Evolutionary conservation across 768 basidiomycete species (phyloP).

Genomic region (Leccinum longicurvipes): DNA sequence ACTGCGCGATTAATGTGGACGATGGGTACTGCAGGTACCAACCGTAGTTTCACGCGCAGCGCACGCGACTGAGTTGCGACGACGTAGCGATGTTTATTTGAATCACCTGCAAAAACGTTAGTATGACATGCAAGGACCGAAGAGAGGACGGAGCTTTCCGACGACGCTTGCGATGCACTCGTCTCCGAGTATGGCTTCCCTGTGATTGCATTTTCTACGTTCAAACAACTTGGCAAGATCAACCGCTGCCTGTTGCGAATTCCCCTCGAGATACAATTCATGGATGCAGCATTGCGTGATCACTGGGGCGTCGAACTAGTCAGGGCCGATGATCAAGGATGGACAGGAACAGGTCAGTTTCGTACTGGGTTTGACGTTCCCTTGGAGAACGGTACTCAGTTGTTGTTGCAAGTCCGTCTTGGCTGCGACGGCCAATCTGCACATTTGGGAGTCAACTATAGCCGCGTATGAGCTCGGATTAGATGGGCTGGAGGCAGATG

Average conservation of each 20-base stretch:
- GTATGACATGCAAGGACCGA: neutral
- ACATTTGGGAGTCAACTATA: constrained; percentile 83
- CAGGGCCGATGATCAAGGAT: constrained; percentile 17
- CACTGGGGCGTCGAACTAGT: constrained; percentile 66
- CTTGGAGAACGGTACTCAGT: constrained; percentile 75
- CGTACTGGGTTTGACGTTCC: constrained; percentile 89
- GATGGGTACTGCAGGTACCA: constrained; percentile 81
- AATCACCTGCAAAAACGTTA: constrained; percentile 47
- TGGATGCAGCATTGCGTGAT: constrained; percentile 98
- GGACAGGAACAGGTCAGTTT: constrained; percentile 6
- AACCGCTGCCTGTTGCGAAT: constrained; percentile 65
- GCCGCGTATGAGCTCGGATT: constrained; percentile 7
- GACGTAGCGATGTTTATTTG: constrained; percentile 92
- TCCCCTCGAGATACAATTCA: constrained; percentile 85
- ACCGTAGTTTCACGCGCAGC: constrained; percentile 66
- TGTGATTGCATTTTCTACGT: constrained; percentile 91
- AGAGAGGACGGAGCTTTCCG: constrained; percentile 42
- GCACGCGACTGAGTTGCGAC: constrained; percentile 79
- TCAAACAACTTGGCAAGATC: constrained; percentile 94
- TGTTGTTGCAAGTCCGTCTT: constrained; percentile 79
- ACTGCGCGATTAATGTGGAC: constrained; percentile 91
- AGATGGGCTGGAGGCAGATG: constrained; percentile 16
- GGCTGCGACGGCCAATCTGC: constrained; percentile 60
- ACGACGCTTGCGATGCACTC: constrained; percentile 82
- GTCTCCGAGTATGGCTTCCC: constrained; percentile 77